These are phyloP conservation scores for Babesia gibsoni DNA, from an alignment of 169 alveolate species.

Conservation along the genomic window DNA sequence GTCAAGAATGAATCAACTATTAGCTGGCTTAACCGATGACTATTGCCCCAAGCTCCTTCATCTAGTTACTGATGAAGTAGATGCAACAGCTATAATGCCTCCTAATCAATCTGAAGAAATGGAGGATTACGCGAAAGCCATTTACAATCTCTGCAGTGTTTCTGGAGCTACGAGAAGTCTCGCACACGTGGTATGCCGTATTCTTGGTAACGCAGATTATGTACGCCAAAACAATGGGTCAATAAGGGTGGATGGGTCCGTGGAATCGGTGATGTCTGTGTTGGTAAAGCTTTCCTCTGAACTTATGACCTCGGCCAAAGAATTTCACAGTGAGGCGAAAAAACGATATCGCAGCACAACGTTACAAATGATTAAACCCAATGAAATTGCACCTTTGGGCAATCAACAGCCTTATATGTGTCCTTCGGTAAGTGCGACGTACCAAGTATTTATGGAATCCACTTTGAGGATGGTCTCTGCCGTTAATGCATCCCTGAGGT, in stretches of 20 bases:
- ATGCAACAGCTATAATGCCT: neutral
- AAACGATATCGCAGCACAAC: neutral
- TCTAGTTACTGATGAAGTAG: constrained; percentile 26
- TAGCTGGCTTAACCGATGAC: neutral
- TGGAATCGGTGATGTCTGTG: constrained; percentile 2
- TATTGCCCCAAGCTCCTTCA: neutral
- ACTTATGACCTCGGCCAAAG: neutral
- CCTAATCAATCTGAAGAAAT: neutral
- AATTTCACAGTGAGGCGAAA: neutral
- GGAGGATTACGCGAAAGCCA: neutral
- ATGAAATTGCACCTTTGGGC: neutral
- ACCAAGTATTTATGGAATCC: neutral
- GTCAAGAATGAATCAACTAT: neutral
- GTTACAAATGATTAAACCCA: too few species aligned
- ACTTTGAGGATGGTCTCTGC: neutral
- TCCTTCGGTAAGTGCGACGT: constrained; percentile 7
- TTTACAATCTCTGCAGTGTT: neutral
- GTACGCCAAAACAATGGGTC: neutral
- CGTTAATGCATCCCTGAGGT: constrained; percentile 3
- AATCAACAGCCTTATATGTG: too few species aligned
- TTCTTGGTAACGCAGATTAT: neutral
- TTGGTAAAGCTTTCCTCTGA: neutral
- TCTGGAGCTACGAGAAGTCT: constrained; percentile 1
- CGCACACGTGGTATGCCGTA: constrained; percentile 2
- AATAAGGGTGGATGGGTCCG: neutral